Base-by-base conservation (phyloP, 257 asterid species). In the Capsicum pubescens region DNA sequence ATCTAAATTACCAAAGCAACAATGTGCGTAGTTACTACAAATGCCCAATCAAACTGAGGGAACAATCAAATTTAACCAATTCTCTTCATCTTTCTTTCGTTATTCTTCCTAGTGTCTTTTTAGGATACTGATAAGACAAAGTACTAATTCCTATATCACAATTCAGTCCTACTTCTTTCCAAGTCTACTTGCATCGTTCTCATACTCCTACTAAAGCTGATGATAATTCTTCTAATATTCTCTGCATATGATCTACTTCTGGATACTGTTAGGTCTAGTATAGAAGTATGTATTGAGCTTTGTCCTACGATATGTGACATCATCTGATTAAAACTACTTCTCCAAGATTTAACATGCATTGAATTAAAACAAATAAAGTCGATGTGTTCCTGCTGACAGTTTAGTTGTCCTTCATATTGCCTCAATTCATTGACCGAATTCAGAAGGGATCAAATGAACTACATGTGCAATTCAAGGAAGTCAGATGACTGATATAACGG, bases 81-180 rank as follows among this genome's bases (percentile, higher is more conserved):
- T 70, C 57, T 17, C 16, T 71, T 36, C 17, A 3, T 44, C 79
- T 17, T 44, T 71, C 79, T 71, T 44, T 2, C 11, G 11, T 71
- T 0, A 46, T n/a, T 46, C 58, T 46, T 71, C 79, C 17, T 10
- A n/a, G 58, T 71, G 58, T n/a, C 58, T 2, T 46, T 44, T 17
- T n/a, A 71, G 56, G 11, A 71, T 71, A n/a, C 79, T n/a, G 58
- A 71, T 44, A 10, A 71, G n/a, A 6, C 58, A 46, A 46, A 71
- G 5, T n/a, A 71, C n/a, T 46, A 71, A 46, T 71, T 71, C 58
- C 79, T 46, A 71, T 19, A 71, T 46, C 39, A 6, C 36, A 71
- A 6, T 13, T 5, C 6, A 46, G 39, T 46, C 79, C 79, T 70
- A 15, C 36, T 4, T 10, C 26, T 11, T 19, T 3, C 67, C 7